Percentiles rank a stretch among this genome's conserved stretches.
These are phyloP conservation scores for Salvia sclarea DNA, from an alignment of 305 asterid genomes.

Conservation along the genomic window DNA sequence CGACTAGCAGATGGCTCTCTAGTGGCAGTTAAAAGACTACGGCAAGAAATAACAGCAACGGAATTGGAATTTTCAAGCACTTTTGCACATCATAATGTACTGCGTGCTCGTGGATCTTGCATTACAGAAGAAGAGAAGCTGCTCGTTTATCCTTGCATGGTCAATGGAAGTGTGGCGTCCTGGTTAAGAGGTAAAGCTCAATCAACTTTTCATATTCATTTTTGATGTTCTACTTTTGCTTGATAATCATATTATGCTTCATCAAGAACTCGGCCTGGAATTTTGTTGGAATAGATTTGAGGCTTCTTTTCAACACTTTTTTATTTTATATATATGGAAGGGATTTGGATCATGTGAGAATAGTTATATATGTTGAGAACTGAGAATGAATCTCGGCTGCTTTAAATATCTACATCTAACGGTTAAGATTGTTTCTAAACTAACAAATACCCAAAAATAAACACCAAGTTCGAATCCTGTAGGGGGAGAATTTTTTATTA, in stretches of 20 bases:
- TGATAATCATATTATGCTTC: background rate
- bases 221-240: background rate
- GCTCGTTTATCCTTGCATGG: conserved; percentile 23
- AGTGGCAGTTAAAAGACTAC: conserved; percentile 52
- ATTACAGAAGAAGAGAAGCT: background rate
- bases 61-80: background rate
- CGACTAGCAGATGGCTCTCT: conserved; percentile 47
- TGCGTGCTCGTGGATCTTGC: conserved; percentile 10
- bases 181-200: conserved; percentile 15
- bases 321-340: background rate
- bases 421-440: too few relatives aligned
- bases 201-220: background rate
- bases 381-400: too few relatives aligned
- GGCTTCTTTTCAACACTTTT: background rate
- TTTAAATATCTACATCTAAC: too few relatives aligned
- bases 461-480: too few relatives aligned
- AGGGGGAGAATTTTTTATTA: too few relatives aligned
- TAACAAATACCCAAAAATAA: too few relatives aligned
- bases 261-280: background rate
- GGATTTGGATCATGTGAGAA: too few relatives aligned
- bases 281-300: background rate
- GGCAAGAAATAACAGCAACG: background rate
- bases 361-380: too few relatives aligned
- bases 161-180: background rate
- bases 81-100: conserved; percentile 9